These are phyloP conservation scores for Escallonia rubra DNA, from an alignment of 129 eudicot genomes.

Conservation along the genomic window DNA sequence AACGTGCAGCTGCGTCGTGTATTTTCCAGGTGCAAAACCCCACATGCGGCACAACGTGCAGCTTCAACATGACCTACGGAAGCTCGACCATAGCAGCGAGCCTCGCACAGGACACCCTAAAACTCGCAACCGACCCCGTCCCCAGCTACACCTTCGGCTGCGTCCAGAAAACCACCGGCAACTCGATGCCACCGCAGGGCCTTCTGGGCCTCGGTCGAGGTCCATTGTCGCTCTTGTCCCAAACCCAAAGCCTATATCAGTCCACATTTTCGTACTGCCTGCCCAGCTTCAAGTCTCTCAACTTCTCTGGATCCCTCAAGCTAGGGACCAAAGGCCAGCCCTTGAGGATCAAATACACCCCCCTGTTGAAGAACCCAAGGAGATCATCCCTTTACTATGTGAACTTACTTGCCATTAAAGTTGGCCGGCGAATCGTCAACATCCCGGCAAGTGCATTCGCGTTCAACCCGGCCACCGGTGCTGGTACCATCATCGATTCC, in stretches of 20 bases:
- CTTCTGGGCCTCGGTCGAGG: constrained; percentile 93
- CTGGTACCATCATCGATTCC: constrained; percentile 87
- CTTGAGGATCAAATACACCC: constrained; percentile 55
- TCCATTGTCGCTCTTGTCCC: constrained; percentile 67
- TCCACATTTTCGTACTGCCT: constrained; percentile 90
- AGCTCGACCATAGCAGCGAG: constrained; percentile 54
- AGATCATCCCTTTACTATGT: constrained; percentile 90
- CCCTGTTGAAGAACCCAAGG: constrained; percentile 70
- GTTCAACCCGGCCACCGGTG: constrained; percentile 70
- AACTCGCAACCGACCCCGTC: constrained; percentile 64
- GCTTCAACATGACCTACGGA: constrained; percentile 82
- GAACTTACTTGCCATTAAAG: constrained; percentile 54
- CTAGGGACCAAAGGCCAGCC: constrained; percentile 84
- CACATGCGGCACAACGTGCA: constrained; percentile 60
- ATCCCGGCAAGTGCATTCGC: constrained; percentile 74
- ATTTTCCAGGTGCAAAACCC: constrained; percentile 52
- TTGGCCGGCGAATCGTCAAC: constrained; percentile 50
- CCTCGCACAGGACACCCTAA: constrained; percentile 67
- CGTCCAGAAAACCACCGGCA: constrained; percentile 43
- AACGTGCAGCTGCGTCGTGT: too few species aligned
- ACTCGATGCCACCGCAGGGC: constrained; percentile 83
- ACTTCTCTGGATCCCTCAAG: constrained; percentile 71
- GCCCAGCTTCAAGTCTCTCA: constrained; percentile 76
- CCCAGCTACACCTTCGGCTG: constrained; percentile 72
- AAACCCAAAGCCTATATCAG: constrained; percentile 55